Conservation (phyloP, 768 basidiomycete species). For the Kondoa malvinella region DNA sequence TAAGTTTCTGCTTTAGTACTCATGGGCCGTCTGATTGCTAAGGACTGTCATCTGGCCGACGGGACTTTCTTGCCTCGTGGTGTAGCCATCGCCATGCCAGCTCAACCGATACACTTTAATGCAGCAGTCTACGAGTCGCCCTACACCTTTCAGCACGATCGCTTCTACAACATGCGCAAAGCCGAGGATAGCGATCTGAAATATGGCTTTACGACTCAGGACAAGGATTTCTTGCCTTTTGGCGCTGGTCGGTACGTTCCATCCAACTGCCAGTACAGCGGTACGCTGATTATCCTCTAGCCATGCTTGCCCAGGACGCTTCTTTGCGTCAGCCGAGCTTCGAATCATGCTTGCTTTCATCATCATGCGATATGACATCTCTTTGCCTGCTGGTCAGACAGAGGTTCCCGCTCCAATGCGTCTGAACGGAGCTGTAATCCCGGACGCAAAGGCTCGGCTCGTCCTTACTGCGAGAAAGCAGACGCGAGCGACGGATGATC, state of each 20-base stretch:
- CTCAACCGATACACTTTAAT: neutral
- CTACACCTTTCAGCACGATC: neutral
- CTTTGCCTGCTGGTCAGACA: neutral
- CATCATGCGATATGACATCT: neutral
- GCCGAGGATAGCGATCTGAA: neutral
- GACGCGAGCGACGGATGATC: neutral
- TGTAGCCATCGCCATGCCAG: neutral
- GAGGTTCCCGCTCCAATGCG: neutral
- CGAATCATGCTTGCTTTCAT: neutral
- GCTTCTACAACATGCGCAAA: neutral
- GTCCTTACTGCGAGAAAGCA: neutral
- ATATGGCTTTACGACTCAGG: neutral
- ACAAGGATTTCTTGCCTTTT: neutral
- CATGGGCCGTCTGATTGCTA: neutral
- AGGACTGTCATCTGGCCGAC: neutral
- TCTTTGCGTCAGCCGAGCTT: neutral
- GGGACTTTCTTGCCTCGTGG: neutral
- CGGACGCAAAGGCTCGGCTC: neutral
- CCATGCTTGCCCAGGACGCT: neutral
- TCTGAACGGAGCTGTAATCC: neutral
- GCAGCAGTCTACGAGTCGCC: neutral
- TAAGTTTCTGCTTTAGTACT: neutral
- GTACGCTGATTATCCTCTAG: no score
- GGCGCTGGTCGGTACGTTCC: neutral
- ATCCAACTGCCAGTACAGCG: neutral